phyloP scores from a whole-genome alignment of 2,329 filamentous ascomycete genomes.

The Botrytis galanthina region DNA sequence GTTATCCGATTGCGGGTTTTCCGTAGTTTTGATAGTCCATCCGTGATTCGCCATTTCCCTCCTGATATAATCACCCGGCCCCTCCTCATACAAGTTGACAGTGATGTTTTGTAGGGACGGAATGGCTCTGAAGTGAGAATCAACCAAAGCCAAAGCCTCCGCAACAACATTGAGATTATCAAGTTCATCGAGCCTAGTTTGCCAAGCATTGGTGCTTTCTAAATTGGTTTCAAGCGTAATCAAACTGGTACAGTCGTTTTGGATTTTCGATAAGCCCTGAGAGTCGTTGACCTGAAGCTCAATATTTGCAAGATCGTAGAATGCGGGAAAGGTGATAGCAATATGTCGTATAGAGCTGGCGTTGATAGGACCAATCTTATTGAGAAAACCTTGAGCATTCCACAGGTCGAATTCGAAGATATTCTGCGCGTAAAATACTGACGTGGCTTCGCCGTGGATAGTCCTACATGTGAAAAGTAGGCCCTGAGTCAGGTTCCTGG shows the following conservation, averaged over 20 bases:
- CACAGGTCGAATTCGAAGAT: constrained; percentile 28
- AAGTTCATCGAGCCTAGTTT: constrained; percentile 13
- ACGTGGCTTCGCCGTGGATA: constrained; percentile 30
- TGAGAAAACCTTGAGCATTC: constrained; percentile 24
- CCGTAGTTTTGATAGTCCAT: constrained; percentile 29
- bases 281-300: constrained; percentile 20
- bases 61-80: constrained; percentile 26
- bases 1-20: constrained; percentile 23
- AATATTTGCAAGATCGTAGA: constrained; percentile 22
- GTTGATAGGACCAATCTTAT: constrained; percentile 28
- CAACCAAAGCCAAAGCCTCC: constrained; percentile 26
- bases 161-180: constrained; percentile 21
- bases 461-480: constrained; percentile 29
- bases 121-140: constrained; percentile 31
- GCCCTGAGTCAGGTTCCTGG: constrained; percentile 7
- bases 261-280: constrained; percentile 24
- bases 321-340: constrained; percentile 26
- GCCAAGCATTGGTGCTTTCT: constrained; percentile 15
- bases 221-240: constrained; percentile 24
- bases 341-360: constrained; percentile 26
- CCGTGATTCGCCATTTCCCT: constrained; percentile 29
- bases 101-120: constrained; percentile 31
- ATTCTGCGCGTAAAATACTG: constrained; percentile 29
- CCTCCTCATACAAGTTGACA: constrained; percentile 28
- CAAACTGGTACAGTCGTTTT: constrained; percentile 27